Evolutionary conservation across 1,284 basidiomycete species (phyloP), one percentile per base, ranked within the genome.

Genomic region (Boletus sp.): DNA sequence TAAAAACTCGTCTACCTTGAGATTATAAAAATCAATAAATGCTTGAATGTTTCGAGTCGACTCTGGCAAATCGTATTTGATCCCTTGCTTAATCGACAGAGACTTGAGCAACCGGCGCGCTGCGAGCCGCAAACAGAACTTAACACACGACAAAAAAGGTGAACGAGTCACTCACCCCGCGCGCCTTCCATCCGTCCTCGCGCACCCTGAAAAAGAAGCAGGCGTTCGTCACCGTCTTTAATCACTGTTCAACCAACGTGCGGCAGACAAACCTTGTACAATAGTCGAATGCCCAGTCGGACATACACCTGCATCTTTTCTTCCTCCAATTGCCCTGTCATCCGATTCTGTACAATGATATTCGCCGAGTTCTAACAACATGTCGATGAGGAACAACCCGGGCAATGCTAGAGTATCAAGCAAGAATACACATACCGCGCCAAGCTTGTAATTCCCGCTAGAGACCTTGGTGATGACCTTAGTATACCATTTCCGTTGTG

Each of bases 301-400:
- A 99, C 93, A 63, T 97, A 97, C 3, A 94, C 90, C 64, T 94
- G 88, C 88, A 95, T 96, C 75, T 98, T 98, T 70, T 99, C 96
- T 69, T 99, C 96, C 60, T 95, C 87, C 50, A 98, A 66, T 66
- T 93, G 89, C 0, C 96, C 95, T 2, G 91, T 94, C 60, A 81
- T 66, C 12, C 94, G 76, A 65, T 96, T 92, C 70, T 96, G 93
- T 0, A 96, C 92, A 51, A 97, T 91, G 54, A 98, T 97, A 65
- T 98, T 98, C 42, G 94, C 95, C 43, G 88, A 92, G 60, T 94
- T 91, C 88, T 91, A 56, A n/a, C 45, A 13, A 23, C 20, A 36
- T 14, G 10, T 12, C 14, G 1, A 20, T 42, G 13, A 43, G 20
- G 12, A 9, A 35, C 4, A 9, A 10, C n/a, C 13, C 8, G 7